Evolutionary conservation across 495 filamentous ascomycete species (phyloP), one percentile per base, ranked within the genome.

Genomic region (Neurospora terricola): DNA sequence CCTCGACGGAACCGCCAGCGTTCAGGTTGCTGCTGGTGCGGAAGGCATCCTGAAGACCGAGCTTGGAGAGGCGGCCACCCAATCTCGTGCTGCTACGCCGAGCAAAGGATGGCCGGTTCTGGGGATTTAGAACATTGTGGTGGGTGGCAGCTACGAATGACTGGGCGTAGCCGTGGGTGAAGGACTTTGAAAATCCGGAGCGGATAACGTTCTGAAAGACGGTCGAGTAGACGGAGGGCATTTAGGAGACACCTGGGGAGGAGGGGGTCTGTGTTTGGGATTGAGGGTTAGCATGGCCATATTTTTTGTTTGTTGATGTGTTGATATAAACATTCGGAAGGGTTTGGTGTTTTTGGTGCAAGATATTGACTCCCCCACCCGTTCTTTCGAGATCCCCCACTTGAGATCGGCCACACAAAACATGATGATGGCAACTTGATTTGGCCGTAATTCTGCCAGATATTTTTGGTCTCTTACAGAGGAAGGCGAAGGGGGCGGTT

Each of bases 121-220:
- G 91, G 8, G 90, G 85, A 68, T 93, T 94, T 80, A 94, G 89
- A 86, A 94, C 92, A 81, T 92, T 90, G 68, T 85, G 84, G 78
- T 98, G 94, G 69, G 94, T 93, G 72, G 93, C 94, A 75, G 96
- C 96, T 82, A 98, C 95, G 84, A 99, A 90, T 76, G 95, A 96
- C 81, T 98, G 95, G 81, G 94, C 93, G 87, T 97, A 98, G 83
- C 94, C 95, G 88, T 97, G 93, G 80, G 93, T 94, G 82, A 98
- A 91, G 82, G 93, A 92, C 88, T 98, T 98, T 76, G 92, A 88
- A 80, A 97, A 91, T 90, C 92, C 95, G 86, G 94, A 93, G 84
- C 96, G 96, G 89, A 96, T 93, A 88, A 98, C 91, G 84, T 94
- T 92, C 86, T 94, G 85, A 81, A 86, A 88, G 73, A 89, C 80